Base-by-base conservation (phyloP, 257 asterid genomes). In the Datura wrightii region DNA sequence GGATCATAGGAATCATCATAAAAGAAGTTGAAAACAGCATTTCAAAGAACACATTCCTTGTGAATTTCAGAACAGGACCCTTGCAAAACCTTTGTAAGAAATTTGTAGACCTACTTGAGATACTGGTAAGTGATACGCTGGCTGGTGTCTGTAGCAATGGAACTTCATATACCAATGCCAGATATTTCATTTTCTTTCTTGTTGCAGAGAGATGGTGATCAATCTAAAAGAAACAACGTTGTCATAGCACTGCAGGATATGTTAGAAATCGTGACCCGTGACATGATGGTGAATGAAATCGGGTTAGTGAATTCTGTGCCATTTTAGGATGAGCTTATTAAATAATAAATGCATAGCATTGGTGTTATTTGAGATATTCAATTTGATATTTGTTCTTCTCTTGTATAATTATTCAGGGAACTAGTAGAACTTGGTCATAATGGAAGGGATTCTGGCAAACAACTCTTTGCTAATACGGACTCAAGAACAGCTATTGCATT, bases 201-300 rank as follows among this genome's bases (percentile, higher is more conserved):
- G 85, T 52, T 89, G 90, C 97, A 97, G 99, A 94, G 90, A 91
- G 94, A 90, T 62, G 89, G 90, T 44, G 92, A 97, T 80, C 94
- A 96, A 78, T 86, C 97, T 88, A 89, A 88, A 93, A 93, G 91
- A 92, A 94, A 92, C 69, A 87, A 86, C 53, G 97, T 95, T 88
- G 99, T 97, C 86, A 86, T 97, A 80, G 86, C 93, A 88, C 92
- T 97, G 88, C 99, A 97, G 89, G 99, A 97, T 90, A 94, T 97
- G 96, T 80, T 95, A 84, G 98, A 97, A 90, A 91, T 97, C 58
- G 95, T 95, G 82, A 94, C 97, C 84, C 95, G 95, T 50, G 99
- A 97, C 88, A 97, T 97, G 96, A 94, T 97, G 97, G 94, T 91
- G 86, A 94, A 90, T 62, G 98, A 97, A 90, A 93, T 85, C 84